Conservation (phyloP, 495 filamentous ascomycete genomes). For the Pseudomonodictys pantanalensis region DNA sequence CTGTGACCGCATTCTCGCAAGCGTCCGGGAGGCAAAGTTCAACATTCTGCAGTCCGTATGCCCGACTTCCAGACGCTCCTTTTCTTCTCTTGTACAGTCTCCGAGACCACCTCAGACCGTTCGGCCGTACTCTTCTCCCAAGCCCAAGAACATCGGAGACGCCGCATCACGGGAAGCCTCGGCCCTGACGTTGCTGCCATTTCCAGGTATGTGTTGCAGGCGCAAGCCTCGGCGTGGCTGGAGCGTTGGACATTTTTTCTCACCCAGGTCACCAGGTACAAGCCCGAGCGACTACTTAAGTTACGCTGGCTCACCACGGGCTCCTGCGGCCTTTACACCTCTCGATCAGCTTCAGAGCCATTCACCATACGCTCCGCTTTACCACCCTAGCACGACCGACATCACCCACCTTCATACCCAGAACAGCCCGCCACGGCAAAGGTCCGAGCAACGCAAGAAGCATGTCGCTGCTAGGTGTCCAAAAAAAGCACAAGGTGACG, state of each 20-base stretch:
- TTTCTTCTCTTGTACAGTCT: not conserved
- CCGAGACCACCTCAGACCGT: not conserved
- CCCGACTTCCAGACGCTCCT: not conserved
- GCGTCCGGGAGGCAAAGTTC: not conserved
- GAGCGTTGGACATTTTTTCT: not conserved
- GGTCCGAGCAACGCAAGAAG: constrained; percentile 7
- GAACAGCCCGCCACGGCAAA: not conserved
- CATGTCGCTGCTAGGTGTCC: constrained; percentile 40
- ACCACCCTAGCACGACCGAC: constrained; percentile 1
- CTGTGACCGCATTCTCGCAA: constrained; percentile 18
- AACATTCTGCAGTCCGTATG: constrained; percentile 12
- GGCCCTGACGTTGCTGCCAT: constrained; percentile 1
- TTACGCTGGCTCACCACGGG: constrained; percentile 20
- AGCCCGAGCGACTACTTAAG: constrained; percentile 1
- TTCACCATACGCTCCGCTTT: not conserved
- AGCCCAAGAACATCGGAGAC: not conserved
- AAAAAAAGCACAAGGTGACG: constrained; percentile 85
- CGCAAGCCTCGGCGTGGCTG: constrained; percentile 19
- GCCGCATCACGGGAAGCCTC: constrained; percentile 25
- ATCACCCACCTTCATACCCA: not conserved
- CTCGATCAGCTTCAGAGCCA: not conserved
- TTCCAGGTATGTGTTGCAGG: not conserved
- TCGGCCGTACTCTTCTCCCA: not conserved
- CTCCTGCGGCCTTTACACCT: not conserved
- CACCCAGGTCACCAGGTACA: not conserved